phyloP scores from a whole-genome alignment of 2,329 filamentous ascomycete genomes.

The Orbilia blumenaviensis region DNA sequence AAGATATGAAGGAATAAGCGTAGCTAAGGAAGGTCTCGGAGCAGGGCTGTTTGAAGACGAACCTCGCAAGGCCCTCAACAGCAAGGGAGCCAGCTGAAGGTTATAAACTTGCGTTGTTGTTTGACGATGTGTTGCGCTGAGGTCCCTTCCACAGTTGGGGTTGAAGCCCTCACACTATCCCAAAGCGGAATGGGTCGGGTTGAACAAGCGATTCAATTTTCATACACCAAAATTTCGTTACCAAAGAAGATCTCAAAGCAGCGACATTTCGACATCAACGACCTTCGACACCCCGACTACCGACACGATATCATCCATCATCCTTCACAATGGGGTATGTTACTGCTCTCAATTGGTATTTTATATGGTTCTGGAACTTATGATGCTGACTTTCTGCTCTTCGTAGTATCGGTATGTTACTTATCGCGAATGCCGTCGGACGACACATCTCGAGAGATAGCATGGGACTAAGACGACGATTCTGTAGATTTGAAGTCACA shows the following conservation, averaged over 20 bases:
- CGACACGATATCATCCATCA: conserved; percentile 19
- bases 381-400: conserved; percentile 22
- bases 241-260: conserved; percentile 41
- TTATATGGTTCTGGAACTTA: conserved; percentile 5
- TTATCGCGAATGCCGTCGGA: conserved; percentile 15
- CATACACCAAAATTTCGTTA: conserved; percentile 52
- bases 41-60: no score
- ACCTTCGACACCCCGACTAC: conserved; percentile 31
- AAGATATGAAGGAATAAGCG: no score
- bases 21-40: no score
- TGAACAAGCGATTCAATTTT: conserved; percentile 28
- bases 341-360: not conserved
- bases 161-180: conserved; percentile 51
- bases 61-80: no score
- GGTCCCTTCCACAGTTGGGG: conserved; percentile 24
- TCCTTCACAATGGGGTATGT: conserved; percentile 53
- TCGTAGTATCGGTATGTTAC: conserved; percentile 51
- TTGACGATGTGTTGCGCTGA: conserved; percentile 28
- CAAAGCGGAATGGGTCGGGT: conserved; percentile 20
- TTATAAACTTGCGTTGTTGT: conserved; percentile 7
- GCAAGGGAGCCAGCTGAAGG: not conserved
- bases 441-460: conserved; percentile 20
- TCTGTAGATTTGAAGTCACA: conserved; percentile 67
- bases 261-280: conserved; percentile 53
- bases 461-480: conserved; percentile 38